Evolutionary conservation across 805 yeast species (phyloP), one percentile per base, ranked within the genome.

Genomic region (Candida railenensis): DNA sequence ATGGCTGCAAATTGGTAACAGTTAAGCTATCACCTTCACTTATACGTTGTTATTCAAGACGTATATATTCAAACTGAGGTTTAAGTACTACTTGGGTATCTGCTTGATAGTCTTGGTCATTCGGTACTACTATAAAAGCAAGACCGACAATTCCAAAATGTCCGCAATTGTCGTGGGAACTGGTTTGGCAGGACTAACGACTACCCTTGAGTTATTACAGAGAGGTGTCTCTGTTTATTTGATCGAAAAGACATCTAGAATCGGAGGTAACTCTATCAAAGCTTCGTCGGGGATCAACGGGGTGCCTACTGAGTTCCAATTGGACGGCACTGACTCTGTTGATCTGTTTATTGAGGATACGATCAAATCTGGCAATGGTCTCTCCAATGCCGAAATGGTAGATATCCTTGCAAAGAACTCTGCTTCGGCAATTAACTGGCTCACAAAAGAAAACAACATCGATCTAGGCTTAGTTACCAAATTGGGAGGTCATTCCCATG

Each of bases 281-380:
- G 86, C 86, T 0, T 78, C 83, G 2, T 76, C 82, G 20, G 86
- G 86, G 19, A 81, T 81, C 45, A 81, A 80, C 58, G 76, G 74
- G 1, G 71, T 53, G 0, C 66, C 66, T 3, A 67, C 74, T 0
- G 46, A 45, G 18, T 62, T 43, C 40, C 73, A 69, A 43, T 34
- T 42, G 2, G 54, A 53, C 5, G 30, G 37, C 12, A 53, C 52
- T 4, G 75, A 71, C 46, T 53, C 67, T 4, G 51, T 56, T 2
- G 60, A 55, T 3, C 15, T 37, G 4, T 71, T 71, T 42, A 44
- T 45, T 3, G 18, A 50, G 3, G 76, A 71, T 50, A 64, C 74
- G 2, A 21, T 63, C 8, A 49, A 45, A 16, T 66, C 73, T 12
- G 76, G 75, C 3, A 63, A 63, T 42, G 62, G 66, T 0, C 47